A percentile compares a stretch with the other conserved stretches of the same genome.
Conservation (phyloP, 805 yeast species). For the Torulaspora franciscae region DNA sequence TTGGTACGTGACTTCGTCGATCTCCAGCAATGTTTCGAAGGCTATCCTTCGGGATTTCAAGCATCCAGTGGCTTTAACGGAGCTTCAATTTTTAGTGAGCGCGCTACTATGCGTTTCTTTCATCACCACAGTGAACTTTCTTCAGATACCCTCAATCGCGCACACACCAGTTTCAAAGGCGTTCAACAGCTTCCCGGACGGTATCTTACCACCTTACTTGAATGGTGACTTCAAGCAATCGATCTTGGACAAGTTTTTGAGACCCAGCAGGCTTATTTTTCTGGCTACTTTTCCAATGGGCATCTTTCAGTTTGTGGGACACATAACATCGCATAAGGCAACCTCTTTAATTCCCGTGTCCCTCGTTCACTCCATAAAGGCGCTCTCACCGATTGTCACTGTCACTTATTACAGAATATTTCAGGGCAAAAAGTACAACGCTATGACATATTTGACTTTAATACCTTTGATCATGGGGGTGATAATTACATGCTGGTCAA, state of each 20-base stretch:
- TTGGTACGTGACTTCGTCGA: slow-evolving; percentile 80
- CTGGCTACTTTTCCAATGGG: slow-evolving; percentile 90
- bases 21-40: slow-evolving; percentile 79
- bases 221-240: slow-evolving; percentile 30
- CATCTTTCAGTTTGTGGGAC: slow-evolving; percentile 86
- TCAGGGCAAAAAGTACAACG: slow-evolving; percentile 53
- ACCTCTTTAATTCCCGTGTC: slow-evolving; percentile 91
- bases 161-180: slow-evolving; percentile 14
- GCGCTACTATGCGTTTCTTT: slow-evolving; percentile 52
- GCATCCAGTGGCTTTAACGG: slow-evolving; percentile 85
- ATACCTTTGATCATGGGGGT: slow-evolving; percentile 80
- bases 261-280: slow-evolving; percentile 51
- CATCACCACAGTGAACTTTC: slow-evolving; percentile 38
- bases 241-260: slow-evolving; percentile 41
- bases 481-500: slow-evolving; percentile 65
- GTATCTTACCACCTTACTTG: slow-evolving; percentile 34
- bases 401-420: slow-evolving; percentile 69
- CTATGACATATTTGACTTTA: slow-evolving; percentile 70
- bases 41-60: slow-evolving; percentile 62
- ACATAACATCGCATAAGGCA: slow-evolving; percentile 87
- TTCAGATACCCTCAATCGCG: slow-evolving; percentile 40
- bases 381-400: slow-evolving; percentile 83
- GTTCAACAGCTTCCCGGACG: slow-evolving; percentile 32
- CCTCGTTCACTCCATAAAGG: slow-evolving; percentile 88
- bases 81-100: slow-evolving; percentile 77